phyloP scores from a whole-genome alignment of 179 eudicot genomes.

The Patellifolia procumbens region DNA sequence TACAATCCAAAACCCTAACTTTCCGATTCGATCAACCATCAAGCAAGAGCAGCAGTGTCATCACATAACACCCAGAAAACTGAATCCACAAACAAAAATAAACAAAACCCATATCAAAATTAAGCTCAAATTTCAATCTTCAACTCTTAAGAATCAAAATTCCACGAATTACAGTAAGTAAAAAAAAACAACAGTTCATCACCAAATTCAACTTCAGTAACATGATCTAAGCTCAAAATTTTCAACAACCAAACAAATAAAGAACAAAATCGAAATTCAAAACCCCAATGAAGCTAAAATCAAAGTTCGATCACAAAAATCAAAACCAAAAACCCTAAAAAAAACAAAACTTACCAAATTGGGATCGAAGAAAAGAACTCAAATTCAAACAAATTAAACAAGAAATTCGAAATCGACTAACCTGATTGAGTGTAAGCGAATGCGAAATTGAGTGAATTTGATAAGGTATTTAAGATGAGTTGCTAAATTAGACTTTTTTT shows the following conservation, averaged over 20 bases:
- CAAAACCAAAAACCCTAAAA: slow-evolving; percentile 29
- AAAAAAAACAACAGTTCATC: neutral
- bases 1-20: slow-evolving; percentile 31
- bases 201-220: slow-evolving; percentile 9
- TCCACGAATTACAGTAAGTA: neutral
- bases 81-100: slow-evolving; percentile 22
- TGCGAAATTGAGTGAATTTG: neutral
- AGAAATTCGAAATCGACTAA: neutral
- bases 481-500: neutral
- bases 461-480: slow-evolving; percentile 16
- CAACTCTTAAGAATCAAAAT: neutral
- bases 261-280: slow-evolving; percentile 3
- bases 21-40: slow-evolving; percentile 5
- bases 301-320: slow-evolving; percentile 14
- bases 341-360: neutral
- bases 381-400: neutral
- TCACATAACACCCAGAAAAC: slow-evolving; percentile 19
- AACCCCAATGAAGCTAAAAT: slow-evolving; percentile 6
- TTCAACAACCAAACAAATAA: slow-evolving; percentile 11
- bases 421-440: neutral
- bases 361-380: neutral
- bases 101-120: slow-evolving; percentile 28
- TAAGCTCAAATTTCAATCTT: slow-evolving; percentile 12
- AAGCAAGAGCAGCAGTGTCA: slow-evolving; percentile 6
- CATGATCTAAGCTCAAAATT: neutral